A percentile compares a stretch with the other conserved stretches of the same genome.
Conservation (phyloP, 1,139 yeast genomes). For the Kazachstania sp. region DNA sequence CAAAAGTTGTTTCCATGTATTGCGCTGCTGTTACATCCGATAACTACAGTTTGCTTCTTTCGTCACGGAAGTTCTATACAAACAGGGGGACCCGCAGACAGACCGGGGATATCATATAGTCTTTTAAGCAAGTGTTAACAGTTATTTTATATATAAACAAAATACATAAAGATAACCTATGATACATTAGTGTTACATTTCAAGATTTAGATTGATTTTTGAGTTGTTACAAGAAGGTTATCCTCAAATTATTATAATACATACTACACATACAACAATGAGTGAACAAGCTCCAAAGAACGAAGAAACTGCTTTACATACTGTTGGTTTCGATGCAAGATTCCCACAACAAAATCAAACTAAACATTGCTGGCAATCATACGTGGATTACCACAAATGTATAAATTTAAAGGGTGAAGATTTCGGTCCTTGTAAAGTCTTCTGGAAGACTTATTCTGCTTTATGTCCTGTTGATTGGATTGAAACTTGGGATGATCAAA, state of each 20-base stretch:
- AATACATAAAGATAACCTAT: too few species aligned
- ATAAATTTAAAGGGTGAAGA: constrained; percentile 96
- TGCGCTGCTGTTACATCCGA: too few species aligned
- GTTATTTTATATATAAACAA: too few species aligned
- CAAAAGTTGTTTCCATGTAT: too few species aligned
- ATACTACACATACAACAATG: constrained; percentile 1
- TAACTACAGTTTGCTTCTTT: too few species aligned
- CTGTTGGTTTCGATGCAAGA: constrained; percentile 86
- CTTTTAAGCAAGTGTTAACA: too few species aligned
- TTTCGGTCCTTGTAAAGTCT: constrained; percentile 93
- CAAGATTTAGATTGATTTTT: neutral
- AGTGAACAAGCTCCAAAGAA: constrained; percentile 5
- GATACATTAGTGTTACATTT: too few species aligned
- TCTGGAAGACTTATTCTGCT: constrained; percentile 83
- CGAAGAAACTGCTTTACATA: constrained; percentile 40
- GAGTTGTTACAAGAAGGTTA: neutral
- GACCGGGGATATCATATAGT: too few species aligned
- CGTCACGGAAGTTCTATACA: too few species aligned
- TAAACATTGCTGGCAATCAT: constrained; percentile 96
- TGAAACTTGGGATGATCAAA: constrained; percentile 94
- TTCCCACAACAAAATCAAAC: constrained; percentile 97
- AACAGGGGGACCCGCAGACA: too few species aligned
- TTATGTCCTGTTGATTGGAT: constrained; percentile 92
- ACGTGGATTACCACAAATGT: constrained; percentile 97
- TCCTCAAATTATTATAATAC: neutral